Percentiles rank a stretch among this genome's conserved stretches.
phyloP scores from a whole-genome alignment of 225 moss, liverwort and hornwort species.

The Bryum argenteum region DNA sequence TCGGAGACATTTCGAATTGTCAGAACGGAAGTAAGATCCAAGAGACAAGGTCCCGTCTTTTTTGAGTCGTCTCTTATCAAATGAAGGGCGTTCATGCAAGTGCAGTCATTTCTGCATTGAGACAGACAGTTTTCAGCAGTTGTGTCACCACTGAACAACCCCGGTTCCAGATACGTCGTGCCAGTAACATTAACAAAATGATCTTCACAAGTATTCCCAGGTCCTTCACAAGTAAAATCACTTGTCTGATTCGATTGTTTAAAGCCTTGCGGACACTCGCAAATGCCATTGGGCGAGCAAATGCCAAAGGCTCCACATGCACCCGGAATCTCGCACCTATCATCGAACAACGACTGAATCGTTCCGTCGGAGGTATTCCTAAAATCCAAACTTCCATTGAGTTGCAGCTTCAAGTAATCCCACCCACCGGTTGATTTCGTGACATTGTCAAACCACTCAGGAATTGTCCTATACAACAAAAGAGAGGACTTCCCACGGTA shows the following conservation, averaged over 20 bases:
- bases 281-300: background rate
- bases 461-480: background rate
- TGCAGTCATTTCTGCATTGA: rapidly evolving
- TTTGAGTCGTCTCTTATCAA: background rate
- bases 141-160: background rate
- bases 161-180: background rate
- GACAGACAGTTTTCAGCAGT: rapidly evolving
- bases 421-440: background rate
- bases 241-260: rapidly evolving
- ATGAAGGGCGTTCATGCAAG: slow-evolving; percentile 31
- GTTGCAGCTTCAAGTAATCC: slow-evolving; percentile 40
- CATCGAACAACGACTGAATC: background rate
- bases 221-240: slow-evolving; percentile 5
- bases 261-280: slow-evolving; percentile 26
- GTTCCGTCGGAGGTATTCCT: rapidly evolving
- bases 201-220: background rate
- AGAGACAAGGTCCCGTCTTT: slow-evolving; percentile 6
- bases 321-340: slow-evolving; percentile 12
- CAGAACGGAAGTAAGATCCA: slow-evolving; percentile 14
- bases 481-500: no score
- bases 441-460: background rate
- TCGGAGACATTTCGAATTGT: background rate
- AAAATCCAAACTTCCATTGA: slow-evolving; percentile 30
- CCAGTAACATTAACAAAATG: slow-evolving; percentile 13
- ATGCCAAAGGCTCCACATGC: slow-evolving; percentile 38